These are phyloP conservation scores for Phlebiopsis gigantea DNA, from an alignment of 768 basidiomycete species.

Conservation along the genomic window DNA sequence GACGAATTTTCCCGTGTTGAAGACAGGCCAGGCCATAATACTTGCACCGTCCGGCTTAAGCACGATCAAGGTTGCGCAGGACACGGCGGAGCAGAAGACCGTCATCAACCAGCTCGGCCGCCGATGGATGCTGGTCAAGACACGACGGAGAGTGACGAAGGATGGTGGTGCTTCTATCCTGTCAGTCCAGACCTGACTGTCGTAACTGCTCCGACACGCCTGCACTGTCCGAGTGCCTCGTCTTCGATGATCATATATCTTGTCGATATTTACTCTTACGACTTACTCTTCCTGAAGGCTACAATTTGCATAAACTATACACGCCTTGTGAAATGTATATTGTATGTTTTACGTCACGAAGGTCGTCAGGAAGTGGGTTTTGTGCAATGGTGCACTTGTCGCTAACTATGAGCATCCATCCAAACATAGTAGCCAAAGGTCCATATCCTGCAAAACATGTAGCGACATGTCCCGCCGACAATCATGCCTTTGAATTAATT, in stretches of 20 bases:
- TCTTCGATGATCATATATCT: not conserved
- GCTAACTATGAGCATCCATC: no score
- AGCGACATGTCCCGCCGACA: no score
- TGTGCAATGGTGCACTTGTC: no score
- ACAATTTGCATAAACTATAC: not conserved
- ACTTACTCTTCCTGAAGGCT: not conserved
- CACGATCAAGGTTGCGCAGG: conserved; percentile 30
- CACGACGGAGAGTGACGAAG: conserved; percentile 51
- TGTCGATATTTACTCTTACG: not conserved
- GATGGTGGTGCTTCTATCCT: conserved; percentile 65
- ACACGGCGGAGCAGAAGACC: not conserved
- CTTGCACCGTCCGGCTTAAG: conserved; percentile 59
- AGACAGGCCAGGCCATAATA: conserved; percentile 72
- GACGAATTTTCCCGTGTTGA: conserved; percentile 2
- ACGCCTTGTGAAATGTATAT: no score
- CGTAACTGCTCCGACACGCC: not conserved
- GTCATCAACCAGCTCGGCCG: conserved; percentile 47
- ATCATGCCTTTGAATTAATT: no score
- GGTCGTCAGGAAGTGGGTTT: no score
- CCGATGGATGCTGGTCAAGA: conserved; percentile 54
- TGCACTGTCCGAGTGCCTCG: not conserved
- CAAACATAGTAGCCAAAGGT: no score
- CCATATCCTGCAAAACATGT: no score
- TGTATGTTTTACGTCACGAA: no score
- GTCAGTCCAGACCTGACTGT: conserved; percentile 11